Evolutionary conservation across 1,284 basidiomycete genomes (phyloP), one percentile per base, ranked within the genome.

Genomic region (Rhodotorula sp.): DNA sequence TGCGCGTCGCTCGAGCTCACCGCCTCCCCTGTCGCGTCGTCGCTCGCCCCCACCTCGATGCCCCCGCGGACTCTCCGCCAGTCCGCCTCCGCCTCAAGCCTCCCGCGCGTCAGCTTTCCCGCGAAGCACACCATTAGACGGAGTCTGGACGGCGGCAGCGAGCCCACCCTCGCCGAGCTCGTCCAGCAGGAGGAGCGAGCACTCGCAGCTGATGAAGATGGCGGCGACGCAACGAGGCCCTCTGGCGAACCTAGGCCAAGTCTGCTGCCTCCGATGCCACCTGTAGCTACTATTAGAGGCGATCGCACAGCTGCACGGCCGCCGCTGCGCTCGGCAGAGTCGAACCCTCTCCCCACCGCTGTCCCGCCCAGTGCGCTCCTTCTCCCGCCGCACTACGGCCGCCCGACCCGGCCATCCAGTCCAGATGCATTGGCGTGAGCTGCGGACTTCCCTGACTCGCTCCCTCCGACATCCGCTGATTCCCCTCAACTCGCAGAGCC

Each of bases 351-450:
- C 37, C 65, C 17, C 17, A 2, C 12, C 25, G 15, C 29, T 19
- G 1, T 8, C 10, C 36, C 51, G 32, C 39, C 29, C 19, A 41
- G 29, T 13, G 60, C 64, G 15, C 10, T 61, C 17, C 66, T 75
- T 21, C 41, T 71, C 13, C 74, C 74, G 34, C 74, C 74, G 17
- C 64, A 70, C 34, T 76, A 74, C n/a, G 74, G 74, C 27, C 37
- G 70, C 5, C 72, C 74, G 0, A 50, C 37, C 1, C 58, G 72
- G 5, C 65, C 63, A 0, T 68, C 67, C 8, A 70, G 65, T 25
- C 74, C 74, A 3, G 70, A 74, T 19, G 65, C 67, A 12, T 63
- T 76, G 22, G 64, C 61, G 74, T 75, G 32, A 51, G 73, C 9
- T 67, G 8, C 44, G 36, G 17, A 21, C 6, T 3, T 5, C 25